Base-by-base conservation (phyloP, 2,329 filamentous ascomycete genomes). In the Alternaria atra region DNA sequence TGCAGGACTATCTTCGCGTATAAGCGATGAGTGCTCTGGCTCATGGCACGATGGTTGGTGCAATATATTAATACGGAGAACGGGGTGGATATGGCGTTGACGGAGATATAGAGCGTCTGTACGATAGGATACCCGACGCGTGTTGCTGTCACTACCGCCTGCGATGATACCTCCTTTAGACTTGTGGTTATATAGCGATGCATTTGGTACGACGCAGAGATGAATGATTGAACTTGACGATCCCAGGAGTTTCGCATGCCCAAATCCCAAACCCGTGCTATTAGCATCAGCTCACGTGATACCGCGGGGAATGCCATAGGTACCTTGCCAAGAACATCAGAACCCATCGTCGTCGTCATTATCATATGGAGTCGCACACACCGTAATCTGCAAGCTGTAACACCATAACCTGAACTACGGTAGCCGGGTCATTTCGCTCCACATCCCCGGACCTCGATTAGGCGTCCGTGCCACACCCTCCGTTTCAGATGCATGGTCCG, bases 1-100 rank as follows among this genome's bases (percentile, higher is more conserved):
- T 79, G 78, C 48, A 75, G 71, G 20, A 71, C 74, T 4, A 68
- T 80, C 30, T 76, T 73, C 60, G 78, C 77, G 8, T 75, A 73
- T 61, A 80, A 78, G 60, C 63, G 55, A 30, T 68, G 39, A 61
- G 29, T 17, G 32, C 23, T 30, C 10, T 23, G 10, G 9, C 32
- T 27, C 30, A n/a, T 34, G 37, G 30, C 35, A 42, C 29, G 29
- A 37, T 20, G 27, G 55, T 29, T 34, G 51, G 9, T 44, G 15
- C 30, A 50, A 25, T 34, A n/a, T 44, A 30, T 32, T 42, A 30
- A 44, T 51, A 46, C 35, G 34, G 44, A 51, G 32, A 25, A 43
- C 30, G 44, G 29, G n/a, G 20, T 43, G 27, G 29, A 27, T 23
- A 42, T 40, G 40, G 39, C 40, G 32, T 40, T 29, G 29, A 23